phyloP scores from a whole-genome alignment of 495 filamentous ascomycete species.

The Cercophora scortea region DNA sequence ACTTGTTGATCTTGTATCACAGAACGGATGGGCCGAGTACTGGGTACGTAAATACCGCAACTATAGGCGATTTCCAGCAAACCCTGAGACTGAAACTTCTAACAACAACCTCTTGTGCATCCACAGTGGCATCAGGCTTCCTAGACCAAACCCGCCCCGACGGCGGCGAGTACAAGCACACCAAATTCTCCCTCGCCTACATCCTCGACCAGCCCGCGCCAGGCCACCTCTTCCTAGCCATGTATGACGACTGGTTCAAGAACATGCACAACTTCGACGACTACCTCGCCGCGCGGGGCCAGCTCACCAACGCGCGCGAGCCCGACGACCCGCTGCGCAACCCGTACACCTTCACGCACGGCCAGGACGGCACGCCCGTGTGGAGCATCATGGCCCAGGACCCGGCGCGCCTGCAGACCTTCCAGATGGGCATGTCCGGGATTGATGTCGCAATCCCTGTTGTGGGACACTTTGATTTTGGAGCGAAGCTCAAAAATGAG shows the following conservation, averaged over 20 bases:
- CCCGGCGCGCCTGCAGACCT: conserved; percentile 8
- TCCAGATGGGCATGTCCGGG: conserved; percentile 13
- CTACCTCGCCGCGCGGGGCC: conserved; percentile 11
- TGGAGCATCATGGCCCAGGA: conserved; percentile 14
- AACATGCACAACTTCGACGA: conserved; percentile 13
- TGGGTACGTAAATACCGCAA: conserved; percentile 1
- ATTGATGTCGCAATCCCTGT: conserved; percentile 16
- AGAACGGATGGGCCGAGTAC: conserved; percentile 14
- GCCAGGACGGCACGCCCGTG: conserved; percentile 11
- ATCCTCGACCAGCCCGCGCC: conserved; percentile 4
- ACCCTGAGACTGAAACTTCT: neutral
- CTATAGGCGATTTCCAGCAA: too few relatives aligned
- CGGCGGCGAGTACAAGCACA: conserved; percentile 9
- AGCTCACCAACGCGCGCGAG: conserved; percentile 5
- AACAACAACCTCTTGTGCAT: neutral
- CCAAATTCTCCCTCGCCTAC: conserved; percentile 14
- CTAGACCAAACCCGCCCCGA: conserved; percentile 12
- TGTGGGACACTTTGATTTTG: conserved; percentile 16
- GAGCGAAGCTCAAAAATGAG: neutral
- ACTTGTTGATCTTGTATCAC: neutral
- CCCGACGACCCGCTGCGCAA: conserved; percentile 11
- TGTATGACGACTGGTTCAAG: conserved; percentile 16
- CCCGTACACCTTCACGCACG: conserved; percentile 7
- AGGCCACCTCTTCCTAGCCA: conserved; percentile 13
- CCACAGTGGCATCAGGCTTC: conserved; percentile 11